A percentile compares a stretch with the other conserved stretches of the same genome.
Evolutionary conservation across 192 early-diverging fungal genomes (phyloP).

Genomic region (Coemansia sp.): DNA sequence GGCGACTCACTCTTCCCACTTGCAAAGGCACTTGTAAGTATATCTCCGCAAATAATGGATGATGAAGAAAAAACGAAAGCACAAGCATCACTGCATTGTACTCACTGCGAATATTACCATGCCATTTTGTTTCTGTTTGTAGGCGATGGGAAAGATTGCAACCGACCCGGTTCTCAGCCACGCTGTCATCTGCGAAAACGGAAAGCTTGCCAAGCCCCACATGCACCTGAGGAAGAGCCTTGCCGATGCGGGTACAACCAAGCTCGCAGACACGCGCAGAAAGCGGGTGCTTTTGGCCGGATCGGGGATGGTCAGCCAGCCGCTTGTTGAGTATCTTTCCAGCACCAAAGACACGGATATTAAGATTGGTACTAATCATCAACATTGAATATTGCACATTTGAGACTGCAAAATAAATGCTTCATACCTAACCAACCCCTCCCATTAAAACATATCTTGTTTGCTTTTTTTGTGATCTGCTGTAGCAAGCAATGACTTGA

Average conservation of each 20-base stretch:
- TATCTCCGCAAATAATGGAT: too few species aligned
- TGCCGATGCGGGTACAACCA: constrained; percentile 30
- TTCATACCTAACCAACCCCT: neutral
- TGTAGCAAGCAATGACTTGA: constrained; percentile 80
- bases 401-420: neutral
- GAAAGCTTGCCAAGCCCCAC: constrained; percentile 64
- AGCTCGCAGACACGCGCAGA: constrained; percentile 38
- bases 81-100: neutral
- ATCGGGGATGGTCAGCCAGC: constrained; percentile 91
- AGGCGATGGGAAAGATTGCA: constrained; percentile 56
- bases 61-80: too few species aligned
- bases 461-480: constrained; percentile 9
- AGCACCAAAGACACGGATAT: constrained; percentile 56
- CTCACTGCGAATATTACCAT: neutral
- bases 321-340: constrained; percentile 86
- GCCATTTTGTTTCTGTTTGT: neutral
- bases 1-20: constrained; percentile 81
- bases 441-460: neutral
- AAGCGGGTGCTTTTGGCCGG: constrained; percentile 77
- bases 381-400: constrained; percentile 4
- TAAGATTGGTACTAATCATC: constrained; percentile 37
- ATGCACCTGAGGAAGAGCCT: constrained; percentile 58
- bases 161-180: constrained; percentile 68
- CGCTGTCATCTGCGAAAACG: constrained; percentile 79
- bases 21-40: constrained; percentile 76